Conservation (phyloP, 305 asterid species). For the Fraxinus nigra region DNA sequence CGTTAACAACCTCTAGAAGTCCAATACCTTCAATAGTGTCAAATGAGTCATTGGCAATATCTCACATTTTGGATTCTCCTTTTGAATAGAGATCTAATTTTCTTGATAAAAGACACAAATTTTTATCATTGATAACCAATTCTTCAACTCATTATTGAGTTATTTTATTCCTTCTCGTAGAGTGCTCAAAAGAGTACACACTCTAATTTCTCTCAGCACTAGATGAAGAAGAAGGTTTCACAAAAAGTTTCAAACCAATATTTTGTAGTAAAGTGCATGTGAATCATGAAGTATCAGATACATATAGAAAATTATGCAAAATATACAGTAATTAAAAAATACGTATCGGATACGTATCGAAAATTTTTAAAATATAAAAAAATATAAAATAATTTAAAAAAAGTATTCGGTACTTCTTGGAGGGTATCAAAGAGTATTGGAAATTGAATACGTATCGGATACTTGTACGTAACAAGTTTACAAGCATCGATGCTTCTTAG, state of each 20-base stretch:
- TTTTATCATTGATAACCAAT: not conserved
- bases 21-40: not conserved
- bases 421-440: not conserved
- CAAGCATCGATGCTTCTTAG: not conserved
- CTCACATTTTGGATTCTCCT: not conserved
- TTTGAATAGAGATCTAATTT: too few relatives aligned
- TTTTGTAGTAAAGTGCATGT: not conserved
- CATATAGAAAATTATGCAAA: not conserved
- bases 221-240: not conserved
- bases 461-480: not conserved
- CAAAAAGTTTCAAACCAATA: not conserved
- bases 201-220: not conserved
- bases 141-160: not conserved
- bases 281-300: not conserved
- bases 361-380: too few relatives aligned
- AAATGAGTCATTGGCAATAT: not conserved
- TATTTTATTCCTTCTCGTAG: not conserved
- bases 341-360: too few relatives aligned
- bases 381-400: too few relatives aligned
- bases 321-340: too few relatives aligned
- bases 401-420: not conserved
- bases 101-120: not conserved
- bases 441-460: not conserved
- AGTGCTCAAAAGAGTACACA: not conserved
- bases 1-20: not conserved